phyloP scores from a whole-genome alignment of 495 filamentous ascomycete genomes.

The Sphaerosporella brunnea region DNA sequence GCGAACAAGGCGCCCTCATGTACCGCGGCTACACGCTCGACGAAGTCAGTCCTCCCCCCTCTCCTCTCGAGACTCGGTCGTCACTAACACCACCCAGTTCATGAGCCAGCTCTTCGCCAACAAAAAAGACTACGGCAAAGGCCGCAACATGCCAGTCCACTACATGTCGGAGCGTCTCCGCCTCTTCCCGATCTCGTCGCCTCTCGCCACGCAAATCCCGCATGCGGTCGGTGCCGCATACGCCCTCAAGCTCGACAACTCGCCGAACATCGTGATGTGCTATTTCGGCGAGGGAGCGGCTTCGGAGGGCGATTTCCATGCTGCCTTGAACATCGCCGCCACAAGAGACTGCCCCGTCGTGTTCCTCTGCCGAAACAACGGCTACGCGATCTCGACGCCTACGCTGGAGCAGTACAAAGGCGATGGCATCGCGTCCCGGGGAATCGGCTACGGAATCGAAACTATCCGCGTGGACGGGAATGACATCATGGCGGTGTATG shows the following conservation, averaged over 20 bases:
- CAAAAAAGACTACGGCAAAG: conserved; percentile 55
- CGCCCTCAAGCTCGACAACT: conserved; percentile 69
- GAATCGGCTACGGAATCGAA: conserved; percentile 93
- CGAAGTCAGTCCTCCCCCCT: conserved; percentile 10
- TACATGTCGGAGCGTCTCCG: conserved; percentile 57
- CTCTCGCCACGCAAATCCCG: conserved; percentile 86
- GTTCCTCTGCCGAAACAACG: conserved; percentile 96
- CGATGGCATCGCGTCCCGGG: conserved; percentile 87
- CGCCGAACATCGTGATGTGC: conserved; percentile 58
- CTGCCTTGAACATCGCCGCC: conserved; percentile 87
- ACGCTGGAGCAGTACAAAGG: conserved; percentile 93
- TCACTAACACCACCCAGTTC: conserved; percentile 35
- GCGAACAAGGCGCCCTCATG: conserved; percentile 77
- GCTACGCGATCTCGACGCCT: conserved; percentile 87
- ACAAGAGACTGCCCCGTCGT: conserved; percentile 80
- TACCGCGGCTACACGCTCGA: conserved; percentile 70
- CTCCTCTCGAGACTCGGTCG: neutral
- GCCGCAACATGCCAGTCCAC: conserved; percentile 96
- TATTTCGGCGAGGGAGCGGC: conserved; percentile 98
- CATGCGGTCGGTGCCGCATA: conserved; percentile 91
- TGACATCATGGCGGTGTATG: conserved; percentile 84
- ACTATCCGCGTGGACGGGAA: conserved; percentile 95
- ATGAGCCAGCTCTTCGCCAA: conserved; percentile 96
- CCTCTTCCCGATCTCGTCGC: conserved; percentile 82
- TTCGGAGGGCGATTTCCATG: conserved; percentile 94